These are phyloP conservation scores for Calendula officinalis DNA, from an alignment of 129 eudicot species.

Conservation along the genomic window DNA sequence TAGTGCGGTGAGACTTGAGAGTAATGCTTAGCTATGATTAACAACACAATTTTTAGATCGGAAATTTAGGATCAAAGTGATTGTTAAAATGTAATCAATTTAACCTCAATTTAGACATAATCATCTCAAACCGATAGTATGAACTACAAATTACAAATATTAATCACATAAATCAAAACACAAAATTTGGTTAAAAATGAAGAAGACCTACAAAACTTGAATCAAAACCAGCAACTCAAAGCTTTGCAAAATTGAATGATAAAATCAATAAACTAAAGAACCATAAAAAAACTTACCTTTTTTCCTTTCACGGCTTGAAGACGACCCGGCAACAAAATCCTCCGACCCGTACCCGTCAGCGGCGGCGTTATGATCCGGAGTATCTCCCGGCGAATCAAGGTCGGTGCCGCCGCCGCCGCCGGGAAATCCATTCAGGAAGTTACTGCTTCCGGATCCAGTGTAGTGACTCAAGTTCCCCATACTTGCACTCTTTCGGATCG, in stretches of 20 bases:
- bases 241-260: no score
- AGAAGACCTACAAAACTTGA: background rate
- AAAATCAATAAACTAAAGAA: no score
- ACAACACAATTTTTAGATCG: background rate
- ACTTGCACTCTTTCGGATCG: slow-evolving; percentile 87
- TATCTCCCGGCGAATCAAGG: slow-evolving; percentile 43
- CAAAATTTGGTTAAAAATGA: background rate
- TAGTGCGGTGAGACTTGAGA: background rate
- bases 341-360: slow-evolving; percentile 82
- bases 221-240: no score
- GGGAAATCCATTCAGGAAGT: slow-evolving; percentile 42
- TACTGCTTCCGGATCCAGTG: slow-evolving; percentile 32
- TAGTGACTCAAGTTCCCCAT: slow-evolving; percentile 86
- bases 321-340: no score
- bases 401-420: slow-evolving; percentile 38
- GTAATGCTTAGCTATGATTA: background rate
- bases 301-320: no score
- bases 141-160: background rate
- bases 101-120: background rate
- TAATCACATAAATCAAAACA: background rate
- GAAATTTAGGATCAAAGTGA: background rate
- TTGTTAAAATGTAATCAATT: slow-evolving; percentile 1
- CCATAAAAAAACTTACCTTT: slow-evolving; percentile 44
- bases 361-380: slow-evolving; percentile 46
- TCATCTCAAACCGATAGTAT: background rate